Evolutionary conservation across 2,329 filamentous ascomycete genomes (phyloP), one percentile per base, ranked within the genome.

Genomic region (Epichloe aotearoae): DNA sequence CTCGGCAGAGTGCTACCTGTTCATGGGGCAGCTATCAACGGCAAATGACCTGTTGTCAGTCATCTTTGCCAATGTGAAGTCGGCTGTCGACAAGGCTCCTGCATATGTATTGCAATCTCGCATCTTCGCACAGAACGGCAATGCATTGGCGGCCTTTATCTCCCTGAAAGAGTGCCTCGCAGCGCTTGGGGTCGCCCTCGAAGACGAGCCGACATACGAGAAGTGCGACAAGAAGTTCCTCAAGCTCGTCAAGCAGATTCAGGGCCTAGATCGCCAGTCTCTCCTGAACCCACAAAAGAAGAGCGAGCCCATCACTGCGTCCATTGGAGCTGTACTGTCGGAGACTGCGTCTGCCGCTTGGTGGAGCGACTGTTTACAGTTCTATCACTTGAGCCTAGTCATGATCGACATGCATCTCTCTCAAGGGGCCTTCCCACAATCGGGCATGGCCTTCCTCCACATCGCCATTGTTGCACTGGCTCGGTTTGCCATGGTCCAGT

Each of bases 71-170:
- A 77, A 86, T 58, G 87, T 86, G 0, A 82, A 77, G 56, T 82
- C 82, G 17, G 70, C 86, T 0, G 76, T 86, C 5, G 89, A 95
- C 65, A 93, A 88, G 68, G 86, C 87, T 1, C 83, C 86, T 8
- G 87, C 88, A 0, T 94, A 84, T 70, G 84, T 95, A 40, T 71
- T 96, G 37, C 83, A 88, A 62, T 89, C 87, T 5, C 80, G 88
- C 47, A 84, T 95, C 44, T 80, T 83, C 59, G 80, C 85, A 1
- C 82, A 90, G 60, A 76, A 77, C 50, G 88, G 89, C 1, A 80
- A 95, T 56, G 80, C 82, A 30, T 68, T 74, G 20, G 76, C 76
- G 4, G 86, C 89, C 0, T 80, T 95, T 57, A 68, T 75, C 34
- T 79, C 80, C 1, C 70, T 96, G 23, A 83, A 83, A 59, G 76